A percentile compares a stretch with the other conserved stretches of the same genome.
Conservation (phyloP, 257 asterid species). For the Pogostemon cablin region DNA sequence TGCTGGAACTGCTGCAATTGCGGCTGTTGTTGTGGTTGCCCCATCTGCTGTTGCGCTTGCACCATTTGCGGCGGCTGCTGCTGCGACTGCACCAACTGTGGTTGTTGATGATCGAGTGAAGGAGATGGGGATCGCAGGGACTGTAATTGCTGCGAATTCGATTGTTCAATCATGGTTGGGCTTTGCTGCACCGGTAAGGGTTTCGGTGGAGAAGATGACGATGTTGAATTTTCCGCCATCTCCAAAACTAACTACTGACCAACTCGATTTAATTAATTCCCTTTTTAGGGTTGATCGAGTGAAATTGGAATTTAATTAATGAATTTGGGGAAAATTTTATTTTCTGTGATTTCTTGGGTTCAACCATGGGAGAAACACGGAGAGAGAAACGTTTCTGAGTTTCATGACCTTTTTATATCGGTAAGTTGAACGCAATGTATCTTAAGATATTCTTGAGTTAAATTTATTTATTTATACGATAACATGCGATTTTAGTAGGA, state of each 20-base stretch:
- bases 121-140: slow-evolving; percentile 48
- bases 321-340: too few species aligned
- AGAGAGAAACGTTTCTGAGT: neutral
- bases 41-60: slow-evolving; percentile 40
- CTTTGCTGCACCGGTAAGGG: slow-evolving; percentile 43
- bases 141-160: slow-evolving; percentile 57
- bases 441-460: too few species aligned
- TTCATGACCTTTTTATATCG: neutral
- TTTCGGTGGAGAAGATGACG: too few species aligned
- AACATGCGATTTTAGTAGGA: neutral
- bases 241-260: neutral
- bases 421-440: neutral
- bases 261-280: too few species aligned
- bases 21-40: neutral
- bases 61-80: slow-evolving; percentile 46
- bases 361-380: too few species aligned
- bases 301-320: too few species aligned
- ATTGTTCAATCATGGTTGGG: slow-evolving; percentile 50
- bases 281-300: too few species aligned
- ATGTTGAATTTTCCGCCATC: slow-evolving; percentile 44
- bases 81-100: slow-evolving; percentile 41
- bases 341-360: too few species aligned
- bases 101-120: slow-evolving; percentile 50
- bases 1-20: slow-evolving; percentile 53
- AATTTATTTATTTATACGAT: neutral